Percentiles rank a stretch among this genome's conserved stretches.
These are phyloP conservation scores for Hanseniaspora sp. DNA, from an alignment of 1,139 yeast genomes.

Conservation along the genomic window DNA sequence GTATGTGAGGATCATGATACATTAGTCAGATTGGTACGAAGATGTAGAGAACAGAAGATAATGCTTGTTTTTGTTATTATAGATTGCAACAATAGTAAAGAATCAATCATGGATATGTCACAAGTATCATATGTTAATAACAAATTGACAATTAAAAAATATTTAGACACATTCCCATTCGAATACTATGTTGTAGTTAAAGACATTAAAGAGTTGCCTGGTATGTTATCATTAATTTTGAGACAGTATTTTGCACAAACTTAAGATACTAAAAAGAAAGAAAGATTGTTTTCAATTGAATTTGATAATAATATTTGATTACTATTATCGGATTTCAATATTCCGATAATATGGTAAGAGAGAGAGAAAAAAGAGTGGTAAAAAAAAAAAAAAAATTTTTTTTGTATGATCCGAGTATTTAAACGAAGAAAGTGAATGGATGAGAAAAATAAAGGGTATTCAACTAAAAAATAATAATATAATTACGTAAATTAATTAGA, in stretches of 20 bases:
- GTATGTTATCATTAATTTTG: slow-evolving; percentile 75
- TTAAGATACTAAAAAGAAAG: neutral
- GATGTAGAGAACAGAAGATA: slow-evolving; percentile 81
- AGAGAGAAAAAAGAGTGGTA: too few relatives aligned
- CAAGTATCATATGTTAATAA: slow-evolving; percentile 80
- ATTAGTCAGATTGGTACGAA: slow-evolving; percentile 70
- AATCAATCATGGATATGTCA: slow-evolving; percentile 87
- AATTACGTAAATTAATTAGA: too few relatives aligned
- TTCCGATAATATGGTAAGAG: neutral
- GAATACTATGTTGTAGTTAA: slow-evolving; percentile 92
- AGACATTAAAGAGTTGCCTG: slow-evolving; percentile 80
- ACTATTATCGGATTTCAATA: neutral
- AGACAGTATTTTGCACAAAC: slow-evolving; percentile 61
- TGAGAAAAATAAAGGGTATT: too few relatives aligned
- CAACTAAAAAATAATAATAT: too few relatives aligned
- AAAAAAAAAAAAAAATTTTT: too few relatives aligned
- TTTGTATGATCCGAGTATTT: too few relatives aligned
- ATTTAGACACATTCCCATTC: slow-evolving; percentile 89
- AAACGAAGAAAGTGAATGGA: too few relatives aligned
- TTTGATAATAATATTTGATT: neutral
- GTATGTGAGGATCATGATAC: slow-evolving; percentile 90
- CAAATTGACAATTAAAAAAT: slow-evolving; percentile 67
- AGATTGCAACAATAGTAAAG: slow-evolving; percentile 75
- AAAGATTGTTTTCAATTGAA: neutral
- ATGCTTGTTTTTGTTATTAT: slow-evolving; percentile 93